A percentile compares a stretch with the other conserved stretches of the same genome.
These are phyloP conservation scores for Dothidotthia symphoricarpi DNA, from an alignment of 2,329 filamentous ascomycete genomes.

Conservation along the genomic window DNA sequence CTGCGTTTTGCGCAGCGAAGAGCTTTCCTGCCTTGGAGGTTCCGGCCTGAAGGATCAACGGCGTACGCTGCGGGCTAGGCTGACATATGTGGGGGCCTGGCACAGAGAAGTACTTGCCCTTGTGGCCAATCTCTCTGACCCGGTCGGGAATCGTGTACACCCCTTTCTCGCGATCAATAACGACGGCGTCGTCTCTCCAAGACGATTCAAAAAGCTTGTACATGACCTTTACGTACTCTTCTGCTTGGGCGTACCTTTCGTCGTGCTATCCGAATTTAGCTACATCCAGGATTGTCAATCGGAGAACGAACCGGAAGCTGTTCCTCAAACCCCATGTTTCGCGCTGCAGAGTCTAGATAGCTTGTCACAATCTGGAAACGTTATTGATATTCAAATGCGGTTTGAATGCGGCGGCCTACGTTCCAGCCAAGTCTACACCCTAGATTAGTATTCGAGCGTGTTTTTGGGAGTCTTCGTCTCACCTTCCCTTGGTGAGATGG, in stretches of 20 bases:
- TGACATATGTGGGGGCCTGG: slow-evolving; percentile 64
- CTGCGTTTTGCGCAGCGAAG: slow-evolving; percentile 69
- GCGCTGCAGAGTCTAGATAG: slow-evolving; percentile 65
- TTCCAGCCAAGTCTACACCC: slow-evolving; percentile 23
- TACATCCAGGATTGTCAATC: slow-evolving; percentile 57
- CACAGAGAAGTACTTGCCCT: slow-evolving; percentile 64
- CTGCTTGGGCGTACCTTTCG: slow-evolving; percentile 63
- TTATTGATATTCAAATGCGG: background rate
- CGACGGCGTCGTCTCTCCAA: slow-evolving; percentile 66
- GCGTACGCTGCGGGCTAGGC: slow-evolving; percentile 67
- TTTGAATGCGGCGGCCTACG: slow-evolving; percentile 11
- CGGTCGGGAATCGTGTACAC: slow-evolving; percentile 59
- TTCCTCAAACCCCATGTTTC: slow-evolving; percentile 59
- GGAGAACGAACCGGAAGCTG: slow-evolving; percentile 57
- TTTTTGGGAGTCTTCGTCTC: background rate
- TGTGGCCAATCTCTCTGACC: slow-evolving; percentile 65
- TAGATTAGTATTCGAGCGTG: slow-evolving; percentile 2
- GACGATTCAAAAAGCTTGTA: slow-evolving; percentile 69
- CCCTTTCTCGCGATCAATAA: slow-evolving; percentile 57
- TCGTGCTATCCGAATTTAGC: slow-evolving; percentile 53
- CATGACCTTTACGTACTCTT: slow-evolving; percentile 67
- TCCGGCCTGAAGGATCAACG: slow-evolving; percentile 68
- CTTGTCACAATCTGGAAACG: slow-evolving; percentile 60
- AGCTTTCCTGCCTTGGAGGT: slow-evolving; percentile 64
- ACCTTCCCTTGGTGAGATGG: slow-evolving; percentile 63